Base-by-base conservation (phyloP, 2,329 filamentous ascomycete species). In the Ilyonectria destructans region DNA sequence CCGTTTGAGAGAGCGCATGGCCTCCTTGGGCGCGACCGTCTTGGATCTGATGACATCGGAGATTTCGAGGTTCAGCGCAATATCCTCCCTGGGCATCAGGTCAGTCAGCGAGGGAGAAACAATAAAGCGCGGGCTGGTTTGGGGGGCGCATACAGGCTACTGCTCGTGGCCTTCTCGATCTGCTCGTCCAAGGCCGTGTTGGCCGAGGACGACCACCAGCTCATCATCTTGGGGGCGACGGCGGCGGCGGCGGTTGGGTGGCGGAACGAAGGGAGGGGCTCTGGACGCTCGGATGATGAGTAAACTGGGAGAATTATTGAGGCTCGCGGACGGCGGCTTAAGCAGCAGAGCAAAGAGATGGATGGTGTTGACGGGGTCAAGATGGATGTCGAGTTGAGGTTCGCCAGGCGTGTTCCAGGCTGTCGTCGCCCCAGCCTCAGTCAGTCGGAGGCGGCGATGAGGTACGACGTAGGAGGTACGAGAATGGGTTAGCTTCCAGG, bases 31-130 rank as follows among this genome's bases (percentile, higher is more conserved):
- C 81, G 95, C 95, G 58, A 99, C 96, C 19, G 95, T 97, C 86
- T 98, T 98, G 78, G 95, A 98, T 76, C 96, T 91, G 82, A 99
- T 98, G 75, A 97, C 87, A 85, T 99, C 96, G 81, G 96, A 98
- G 76, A 99, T 98, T 83, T 99, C 96, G 78, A 99, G 91, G 81
- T 98, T 98, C 75, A 98, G 90, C 46, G 96, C 93, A 80, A 99
- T 98, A 79, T 99, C 96, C 84, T 99, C 95, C 74, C 94, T 97
- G 55, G 55, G 67, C 48, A 61, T 35, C 49, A 55, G 5, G 29
- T 56, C 33, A 26, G 61, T 75, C 56, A 76, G 71, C 23, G 49
- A 46, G 46, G 7, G 15, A n/a, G 12, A 9, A 62, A 19, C 19
- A 49, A 6, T 19, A 35, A 33, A 59, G 51, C 52, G 13, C 76